Evolutionary conservation across 345 rosid genomes (phyloP), one percentile per base, ranked within the genome.

Genomic region (Corchorus capsularis): DNA sequence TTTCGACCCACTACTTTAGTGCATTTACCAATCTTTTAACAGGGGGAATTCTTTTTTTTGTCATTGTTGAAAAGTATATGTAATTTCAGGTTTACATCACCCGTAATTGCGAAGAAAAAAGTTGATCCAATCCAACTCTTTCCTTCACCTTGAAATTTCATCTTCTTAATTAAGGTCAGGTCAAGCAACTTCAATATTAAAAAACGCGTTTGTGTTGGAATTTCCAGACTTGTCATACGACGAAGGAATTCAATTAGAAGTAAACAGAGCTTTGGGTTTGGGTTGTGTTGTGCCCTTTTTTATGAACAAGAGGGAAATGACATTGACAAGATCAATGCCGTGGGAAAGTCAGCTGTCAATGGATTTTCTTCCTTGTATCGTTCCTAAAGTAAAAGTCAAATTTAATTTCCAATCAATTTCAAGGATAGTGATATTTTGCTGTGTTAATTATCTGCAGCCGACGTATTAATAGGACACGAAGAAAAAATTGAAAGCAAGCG

Each of bases 331-430:
- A 27, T 68, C n/a, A 68, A 39, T 39, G 39, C 13, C 17, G 47
- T 16, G 16, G 39, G 35, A 52, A 59, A 72, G 66, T 57, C 66
- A 22, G 41, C 66, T 22, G 75, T 59, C 75, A 59, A 59, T 43
- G 67, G 66, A 43, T 13, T 45, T 43, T 45, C 67, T 72, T 72
- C 45, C 43, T 59, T 72, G 75, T 45, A 59, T 59, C 56, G 43
- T 72, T 2, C 2, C 11, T 39, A 20, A 8, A 45, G 22, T 22
- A n/a, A 45, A 8, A 46, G 27, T 22, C 19, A 45, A 72, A 55
- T 59, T 56, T 43, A 59, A 45, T 39, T 57, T 41, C 54, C 75
- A 39, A 59, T 57, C 65, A 43, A 72, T 54, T 72, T 56, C 41
- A 49, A 22, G 35, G 39, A 55, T 13, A 12, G 50, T 64, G 69